These are phyloP conservation scores for Echria macrotheca DNA, from an alignment of 495 filamentous ascomycete species.

Conservation along the genomic window DNA sequence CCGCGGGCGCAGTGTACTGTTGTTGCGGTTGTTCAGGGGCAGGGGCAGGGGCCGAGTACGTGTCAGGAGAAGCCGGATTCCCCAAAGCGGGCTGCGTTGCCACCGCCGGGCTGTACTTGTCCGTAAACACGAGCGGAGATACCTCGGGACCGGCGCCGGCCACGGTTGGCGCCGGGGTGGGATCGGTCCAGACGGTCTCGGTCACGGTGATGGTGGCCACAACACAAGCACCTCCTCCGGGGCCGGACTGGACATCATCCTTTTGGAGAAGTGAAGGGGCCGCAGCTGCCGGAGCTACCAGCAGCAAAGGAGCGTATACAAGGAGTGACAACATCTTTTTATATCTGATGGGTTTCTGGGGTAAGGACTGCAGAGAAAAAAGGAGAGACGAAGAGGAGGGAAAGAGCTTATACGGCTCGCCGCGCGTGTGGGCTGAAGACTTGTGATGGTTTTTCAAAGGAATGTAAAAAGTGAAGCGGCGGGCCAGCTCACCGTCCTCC, in stretches of 20 bases:
- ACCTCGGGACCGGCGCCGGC: not conserved
- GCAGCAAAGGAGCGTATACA: conserved; percentile 18
- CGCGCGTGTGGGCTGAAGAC: not conserved
- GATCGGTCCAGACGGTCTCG: conserved; percentile 3
- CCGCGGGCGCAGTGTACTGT: conserved; percentile 4
- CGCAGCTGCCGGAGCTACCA: conserved; percentile 10
- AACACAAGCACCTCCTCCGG: too few relatives aligned
- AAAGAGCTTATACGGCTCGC: conserved; percentile 4
- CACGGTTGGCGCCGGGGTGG: not conserved
- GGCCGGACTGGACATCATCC: conserved; percentile 7
- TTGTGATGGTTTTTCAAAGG: conserved; percentile 7
- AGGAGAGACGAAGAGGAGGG: conserved; percentile 1
- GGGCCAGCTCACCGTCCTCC: conserved; percentile 23
- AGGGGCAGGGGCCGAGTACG: not conserved
- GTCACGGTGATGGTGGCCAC: conserved; percentile 10
- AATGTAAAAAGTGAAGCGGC: conserved; percentile 12
- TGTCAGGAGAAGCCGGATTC: not conserved
- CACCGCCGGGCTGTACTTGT: not conserved
- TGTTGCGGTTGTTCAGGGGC: not conserved
- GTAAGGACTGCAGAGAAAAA: conserved; percentile 12
- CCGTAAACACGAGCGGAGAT: not conserved
- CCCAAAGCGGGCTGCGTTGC: not conserved
- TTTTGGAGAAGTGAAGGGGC: conserved; percentile 10
- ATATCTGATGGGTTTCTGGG: not conserved
- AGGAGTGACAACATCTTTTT: conserved; percentile 13